Conservation (phyloP, 805 yeast genomes). For the Candida pini region DNA sequence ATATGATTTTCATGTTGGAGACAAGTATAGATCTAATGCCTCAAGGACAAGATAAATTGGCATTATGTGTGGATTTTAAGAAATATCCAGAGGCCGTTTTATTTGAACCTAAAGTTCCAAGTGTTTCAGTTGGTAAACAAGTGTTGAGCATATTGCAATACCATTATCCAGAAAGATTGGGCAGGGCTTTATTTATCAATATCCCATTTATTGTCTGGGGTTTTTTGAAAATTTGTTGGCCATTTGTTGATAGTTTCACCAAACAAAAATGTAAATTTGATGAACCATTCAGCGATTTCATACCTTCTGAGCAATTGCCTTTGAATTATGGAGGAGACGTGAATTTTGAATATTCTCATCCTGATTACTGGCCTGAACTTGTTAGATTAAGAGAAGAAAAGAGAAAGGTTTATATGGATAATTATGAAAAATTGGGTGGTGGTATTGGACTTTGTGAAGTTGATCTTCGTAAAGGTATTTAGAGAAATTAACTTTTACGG, state of each 20-base stretch:
- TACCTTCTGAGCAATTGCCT: constrained; percentile 77
- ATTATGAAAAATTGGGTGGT: constrained; percentile 69
- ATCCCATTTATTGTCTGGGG: constrained; percentile 96
- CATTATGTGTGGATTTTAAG: constrained; percentile 88
- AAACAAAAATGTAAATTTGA: constrained; percentile 89
- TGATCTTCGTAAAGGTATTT: constrained; percentile 54
- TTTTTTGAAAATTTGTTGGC: constrained; percentile 85
- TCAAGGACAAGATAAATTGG: constrained; percentile 88
- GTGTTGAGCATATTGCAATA: constrained; percentile 89
- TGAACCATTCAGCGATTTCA: constrained; percentile 80
- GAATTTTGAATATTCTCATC: constrained; percentile 79
- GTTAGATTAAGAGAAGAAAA: constrained; percentile 52
- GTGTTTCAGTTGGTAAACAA: constrained; percentile 80
- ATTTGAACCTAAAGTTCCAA: constrained; percentile 50
- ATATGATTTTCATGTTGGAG: constrained; percentile 87
- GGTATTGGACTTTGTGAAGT: constrained; percentile 75
- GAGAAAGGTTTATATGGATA: constrained; percentile 51
- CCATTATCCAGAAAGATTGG: constrained; percentile 95
- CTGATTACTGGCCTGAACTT: constrained; percentile 75
- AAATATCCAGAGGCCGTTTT: constrained; percentile 50
- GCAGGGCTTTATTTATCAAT: constrained; percentile 84
- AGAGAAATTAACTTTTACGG: background rate
- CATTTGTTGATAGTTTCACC: constrained; percentile 94
- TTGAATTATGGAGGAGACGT: constrained; percentile 77
- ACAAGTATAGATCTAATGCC: constrained; percentile 93